Conservation (phyloP, 129 eudicot genomes). For the Saposhnikovia divaricata region DNA sequence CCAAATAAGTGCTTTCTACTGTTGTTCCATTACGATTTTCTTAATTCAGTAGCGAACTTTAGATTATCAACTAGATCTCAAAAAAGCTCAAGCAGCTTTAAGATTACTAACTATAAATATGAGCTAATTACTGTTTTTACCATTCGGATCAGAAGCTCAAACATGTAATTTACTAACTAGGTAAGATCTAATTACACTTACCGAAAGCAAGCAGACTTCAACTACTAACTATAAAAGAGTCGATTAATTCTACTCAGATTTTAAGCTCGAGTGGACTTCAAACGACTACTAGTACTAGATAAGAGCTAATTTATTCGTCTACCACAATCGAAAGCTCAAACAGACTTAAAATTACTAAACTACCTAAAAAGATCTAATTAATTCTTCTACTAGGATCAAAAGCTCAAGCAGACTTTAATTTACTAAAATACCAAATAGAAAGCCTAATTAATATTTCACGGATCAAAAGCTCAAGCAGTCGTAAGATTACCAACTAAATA, state of each 20-base stretch:
- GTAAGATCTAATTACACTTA: neutral
- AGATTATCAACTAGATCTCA: neutral
- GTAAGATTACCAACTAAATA: neutral
- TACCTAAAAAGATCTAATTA: neutral
- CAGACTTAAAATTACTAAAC: too few relatives aligned
- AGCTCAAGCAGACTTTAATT: neutral
- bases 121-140: conserved; percentile 4
- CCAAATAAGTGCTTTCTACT: neutral
- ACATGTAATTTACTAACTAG: neutral
- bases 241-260: neutral
- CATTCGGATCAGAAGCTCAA: neutral
- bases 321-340: neutral
- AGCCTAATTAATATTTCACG: neutral
- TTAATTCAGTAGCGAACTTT: neutral
- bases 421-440: neutral
- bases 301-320: too few relatives aligned
- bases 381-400: neutral
- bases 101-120: neutral
- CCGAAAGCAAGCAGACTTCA: neutral
- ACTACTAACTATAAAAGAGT: neutral
- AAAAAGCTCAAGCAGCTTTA: neutral
- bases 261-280: neutral
- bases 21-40: neutral
- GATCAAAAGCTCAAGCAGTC: neutral
- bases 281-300: neutral